These are phyloP conservation scores for Penicillium olsonii DNA, from an alignment of 2,329 filamentous ascomycete genomes.

Conservation along the genomic window DNA sequence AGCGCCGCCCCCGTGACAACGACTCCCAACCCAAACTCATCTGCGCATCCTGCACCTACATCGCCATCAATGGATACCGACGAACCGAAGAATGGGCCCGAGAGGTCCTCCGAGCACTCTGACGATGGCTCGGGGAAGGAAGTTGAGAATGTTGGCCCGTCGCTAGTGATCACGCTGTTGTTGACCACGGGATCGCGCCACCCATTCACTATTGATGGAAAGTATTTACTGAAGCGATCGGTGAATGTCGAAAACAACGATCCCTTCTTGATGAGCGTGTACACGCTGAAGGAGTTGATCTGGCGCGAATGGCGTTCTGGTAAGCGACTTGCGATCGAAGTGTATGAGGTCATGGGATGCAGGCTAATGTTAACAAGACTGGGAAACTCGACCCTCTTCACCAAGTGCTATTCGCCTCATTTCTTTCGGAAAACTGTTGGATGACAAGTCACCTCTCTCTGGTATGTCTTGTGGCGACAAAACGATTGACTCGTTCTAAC, in stretches of 20 bases:
- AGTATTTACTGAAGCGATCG: slow-evolving; percentile 78
- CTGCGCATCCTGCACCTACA: slow-evolving; percentile 10
- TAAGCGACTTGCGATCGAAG: slow-evolving; percentile 36
- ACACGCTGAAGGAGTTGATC: slow-evolving; percentile 92
- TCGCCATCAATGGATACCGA: slow-evolving; percentile 21
- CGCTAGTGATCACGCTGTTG: slow-evolving; percentile 70
- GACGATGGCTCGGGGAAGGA: slow-evolving; percentile 37
- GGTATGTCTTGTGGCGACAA: slow-evolving; percentile 60
- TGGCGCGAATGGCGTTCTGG: slow-evolving; percentile 86
- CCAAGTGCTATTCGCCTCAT: slow-evolving; percentile 89
- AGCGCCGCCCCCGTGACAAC: slow-evolving; percentile 20
- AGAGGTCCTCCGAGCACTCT: slow-evolving; percentile 24
- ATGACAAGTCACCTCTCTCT: slow-evolving; percentile 81
- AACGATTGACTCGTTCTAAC: not conserved
- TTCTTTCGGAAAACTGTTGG: slow-evolving; percentile 84
- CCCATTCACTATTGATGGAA: slow-evolving; percentile 86
- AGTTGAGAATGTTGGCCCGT: slow-evolving; percentile 38
- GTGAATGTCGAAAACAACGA: slow-evolving; percentile 76
- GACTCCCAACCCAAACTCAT: slow-evolving; percentile 9
- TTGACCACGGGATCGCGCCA: slow-evolving; percentile 80
- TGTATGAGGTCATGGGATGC: not conserved
- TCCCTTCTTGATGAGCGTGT: slow-evolving; percentile 87
- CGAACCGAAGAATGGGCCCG: slow-evolving; percentile 26
- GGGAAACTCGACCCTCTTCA: slow-evolving; percentile 82
- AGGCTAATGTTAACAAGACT: slow-evolving; percentile 54